Conservation (phyloP, 2,329 filamentous ascomycete species). For the Ophiostoma populinum region DNA sequence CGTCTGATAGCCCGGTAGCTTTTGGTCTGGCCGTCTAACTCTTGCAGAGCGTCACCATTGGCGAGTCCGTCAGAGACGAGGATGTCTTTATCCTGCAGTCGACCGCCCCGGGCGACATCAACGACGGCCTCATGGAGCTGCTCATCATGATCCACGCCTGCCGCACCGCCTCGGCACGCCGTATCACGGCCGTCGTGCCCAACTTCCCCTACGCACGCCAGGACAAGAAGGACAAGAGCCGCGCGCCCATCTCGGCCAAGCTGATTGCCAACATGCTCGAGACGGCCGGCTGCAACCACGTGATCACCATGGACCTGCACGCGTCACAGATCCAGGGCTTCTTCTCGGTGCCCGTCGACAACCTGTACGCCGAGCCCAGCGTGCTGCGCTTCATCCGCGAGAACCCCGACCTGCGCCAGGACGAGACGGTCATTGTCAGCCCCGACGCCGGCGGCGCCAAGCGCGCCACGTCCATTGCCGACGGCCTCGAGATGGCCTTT, state of each 20-base stretch:
- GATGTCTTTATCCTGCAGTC: constrained; percentile 98
- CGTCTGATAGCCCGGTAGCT: background rate
- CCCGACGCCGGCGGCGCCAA: constrained; percentile 92
- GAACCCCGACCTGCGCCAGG: constrained; percentile 4
- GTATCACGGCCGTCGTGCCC: constrained; percentile 26
- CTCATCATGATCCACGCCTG: constrained; percentile 90
- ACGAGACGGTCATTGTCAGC: constrained; percentile 83
- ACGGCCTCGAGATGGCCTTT: constrained; percentile 77
- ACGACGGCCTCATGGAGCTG: constrained; percentile 95
- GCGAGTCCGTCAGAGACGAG: constrained; percentile 90
- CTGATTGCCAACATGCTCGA: constrained; percentile 96
- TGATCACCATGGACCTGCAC: constrained; percentile 85
- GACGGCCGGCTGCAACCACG: constrained; percentile 50
- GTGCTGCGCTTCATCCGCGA: constrained; percentile 49
- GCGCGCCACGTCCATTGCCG: constrained; percentile 81
- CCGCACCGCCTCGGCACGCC: constrained; percentile 13
- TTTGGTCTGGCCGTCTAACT: background rate
- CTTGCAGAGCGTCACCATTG: constrained; percentile 60
- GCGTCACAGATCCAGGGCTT: constrained; percentile 41
- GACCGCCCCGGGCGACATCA: constrained; percentile 87
- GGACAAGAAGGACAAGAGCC: constrained; percentile 57
- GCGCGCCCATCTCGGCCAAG: constrained; percentile 91
- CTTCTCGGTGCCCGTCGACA: constrained; percentile 63
- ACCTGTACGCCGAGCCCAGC: constrained; percentile 86
- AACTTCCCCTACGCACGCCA: constrained; percentile 95